Evolutionary conservation across 2,329 filamentous ascomycete species (phyloP).

Genomic region (Aspergillus puulaauensis): DNA sequence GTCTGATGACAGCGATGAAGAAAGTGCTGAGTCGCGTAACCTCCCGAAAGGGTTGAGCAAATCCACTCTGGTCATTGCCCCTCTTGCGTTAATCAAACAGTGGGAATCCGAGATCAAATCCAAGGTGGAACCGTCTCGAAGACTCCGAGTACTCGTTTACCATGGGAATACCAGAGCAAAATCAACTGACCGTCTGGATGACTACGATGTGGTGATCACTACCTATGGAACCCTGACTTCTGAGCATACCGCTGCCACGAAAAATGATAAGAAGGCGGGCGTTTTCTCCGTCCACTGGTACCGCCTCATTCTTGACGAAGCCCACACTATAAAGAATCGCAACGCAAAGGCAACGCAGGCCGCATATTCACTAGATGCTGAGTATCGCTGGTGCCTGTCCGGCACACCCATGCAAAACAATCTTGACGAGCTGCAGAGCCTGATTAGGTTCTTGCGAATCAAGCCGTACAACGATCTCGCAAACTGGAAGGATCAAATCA

Average conservation of each 20-base stretch:
- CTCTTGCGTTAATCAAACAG: constrained; percentile 89
- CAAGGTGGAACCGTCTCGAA: constrained; percentile 69
- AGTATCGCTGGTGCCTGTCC: constrained; percentile 94
- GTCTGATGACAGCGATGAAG: constrained; percentile 36
- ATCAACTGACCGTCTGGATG: constrained; percentile 69
- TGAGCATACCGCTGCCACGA: constrained; percentile 72
- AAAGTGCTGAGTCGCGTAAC: constrained; percentile 56
- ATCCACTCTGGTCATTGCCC: constrained; percentile 86
- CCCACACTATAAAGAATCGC: constrained; percentile 97
- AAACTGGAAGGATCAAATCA: constrained; percentile 90
- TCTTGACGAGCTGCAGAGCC: constrained; percentile 88
- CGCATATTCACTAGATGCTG: constrained; percentile 77
- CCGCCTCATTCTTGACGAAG: constrained; percentile 91
- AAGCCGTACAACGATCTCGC: constrained; percentile 83
- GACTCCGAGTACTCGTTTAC: constrained; percentile 80
- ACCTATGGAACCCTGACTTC: constrained; percentile 96
- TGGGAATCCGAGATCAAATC: constrained; percentile 93
- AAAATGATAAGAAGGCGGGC: constrained; percentile 66
- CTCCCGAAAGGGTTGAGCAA: constrained; percentile 69
- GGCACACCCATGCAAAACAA: constrained; percentile 99
- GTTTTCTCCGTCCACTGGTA: constrained; percentile 95
- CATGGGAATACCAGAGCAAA: constrained; percentile 87
- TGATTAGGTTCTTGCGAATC: constrained; percentile 90
- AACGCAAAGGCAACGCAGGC: constrained; percentile 95
- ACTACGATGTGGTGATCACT: constrained; percentile 93